Evolutionary conservation across 345 rosid species (phyloP).

Genomic region (Hypericum perforatum): DNA sequence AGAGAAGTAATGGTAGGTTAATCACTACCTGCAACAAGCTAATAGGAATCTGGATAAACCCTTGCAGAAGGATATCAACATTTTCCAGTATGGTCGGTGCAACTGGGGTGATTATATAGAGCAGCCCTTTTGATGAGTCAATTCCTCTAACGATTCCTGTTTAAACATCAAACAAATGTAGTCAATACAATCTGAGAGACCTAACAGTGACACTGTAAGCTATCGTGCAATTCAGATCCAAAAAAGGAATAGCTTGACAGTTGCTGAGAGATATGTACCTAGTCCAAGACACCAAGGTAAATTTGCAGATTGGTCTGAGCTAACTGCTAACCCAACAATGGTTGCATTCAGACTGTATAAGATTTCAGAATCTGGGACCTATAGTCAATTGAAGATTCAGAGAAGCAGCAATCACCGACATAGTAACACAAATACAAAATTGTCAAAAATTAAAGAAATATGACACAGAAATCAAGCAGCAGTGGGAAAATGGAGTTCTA

Average conservation of each 20-base stretch:
- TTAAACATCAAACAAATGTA: constrained; percentile 3
- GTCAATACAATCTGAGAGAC: not conserved
- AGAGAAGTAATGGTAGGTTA: not conserved
- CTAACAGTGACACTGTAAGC: no score
- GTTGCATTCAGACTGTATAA: constrained; percentile 77
- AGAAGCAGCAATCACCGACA: not conserved
- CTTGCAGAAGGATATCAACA: constrained; percentile 76
- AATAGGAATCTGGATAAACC: constrained; percentile 65
- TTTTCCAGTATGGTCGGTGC: constrained; percentile 54
- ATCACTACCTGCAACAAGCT: constrained; percentile 62
- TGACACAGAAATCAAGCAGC: no score
- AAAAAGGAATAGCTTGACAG: no score
- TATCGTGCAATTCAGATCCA: no score
- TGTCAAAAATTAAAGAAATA: no score
- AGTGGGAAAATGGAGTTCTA: not conserved
- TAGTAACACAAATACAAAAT: no score
- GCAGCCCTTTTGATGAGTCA: constrained; percentile 50
- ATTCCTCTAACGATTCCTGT: constrained; percentile 87
- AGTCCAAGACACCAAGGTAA: constrained; percentile 75
- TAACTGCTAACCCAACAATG: constrained; percentile 80
- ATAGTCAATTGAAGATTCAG: constrained; percentile 5
- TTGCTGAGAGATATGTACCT: constrained; percentile 37
- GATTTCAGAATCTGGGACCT: constrained; percentile 59
- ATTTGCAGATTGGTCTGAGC: constrained; percentile 46
- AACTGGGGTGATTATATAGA: constrained; percentile 79